These are phyloP conservation scores for Eimeria falciformis DNA, from an alignment of 169 alveolate species.

Conservation along the genomic window DNA sequence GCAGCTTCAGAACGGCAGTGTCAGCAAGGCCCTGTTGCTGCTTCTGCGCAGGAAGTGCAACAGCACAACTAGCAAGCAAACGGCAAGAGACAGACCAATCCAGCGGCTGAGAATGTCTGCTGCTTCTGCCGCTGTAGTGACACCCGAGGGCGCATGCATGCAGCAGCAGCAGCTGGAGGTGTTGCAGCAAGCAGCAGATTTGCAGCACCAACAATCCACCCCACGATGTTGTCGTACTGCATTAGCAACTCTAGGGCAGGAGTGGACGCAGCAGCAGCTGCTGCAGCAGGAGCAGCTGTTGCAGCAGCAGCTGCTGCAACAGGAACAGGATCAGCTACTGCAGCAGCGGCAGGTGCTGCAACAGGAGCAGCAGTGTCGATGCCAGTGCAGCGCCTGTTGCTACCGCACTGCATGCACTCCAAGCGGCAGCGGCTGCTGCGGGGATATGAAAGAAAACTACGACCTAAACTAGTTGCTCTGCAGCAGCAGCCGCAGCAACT, in stretches of 20 bases:
- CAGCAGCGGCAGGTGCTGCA: too few relatives aligned
- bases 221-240: not conserved
- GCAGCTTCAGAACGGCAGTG: constrained; percentile 9
- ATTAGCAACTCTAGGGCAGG: not conserved
- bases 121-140: constrained; percentile 48
- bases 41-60: not conserved
- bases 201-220: constrained; percentile 12
- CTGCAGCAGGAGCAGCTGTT: not conserved
- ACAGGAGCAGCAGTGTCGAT: not conserved
- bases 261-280: constrained; percentile 3
- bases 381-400: not conserved
- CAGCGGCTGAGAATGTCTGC: constrained; percentile 32
- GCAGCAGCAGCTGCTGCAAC: constrained; percentile 22
- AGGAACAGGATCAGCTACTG: constrained; percentile 19
- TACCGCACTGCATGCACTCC: too few relatives aligned
- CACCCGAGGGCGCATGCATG: constrained; percentile 34
- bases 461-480: too few relatives aligned
- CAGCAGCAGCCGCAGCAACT: too few relatives aligned
- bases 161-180: constrained; percentile 44
- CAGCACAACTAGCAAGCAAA: not conserved
- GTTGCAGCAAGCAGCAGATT: constrained; percentile 12
- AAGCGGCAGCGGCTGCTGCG: too few relatives aligned
- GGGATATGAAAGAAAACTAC: too few relatives aligned
- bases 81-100: not conserved
- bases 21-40: not conserved